Evolutionary conservation across 2,329 filamentous ascomycete genomes (phyloP), one percentile per base, ranked within the genome.

Genomic region (Aspergillus ibericus): DNA sequence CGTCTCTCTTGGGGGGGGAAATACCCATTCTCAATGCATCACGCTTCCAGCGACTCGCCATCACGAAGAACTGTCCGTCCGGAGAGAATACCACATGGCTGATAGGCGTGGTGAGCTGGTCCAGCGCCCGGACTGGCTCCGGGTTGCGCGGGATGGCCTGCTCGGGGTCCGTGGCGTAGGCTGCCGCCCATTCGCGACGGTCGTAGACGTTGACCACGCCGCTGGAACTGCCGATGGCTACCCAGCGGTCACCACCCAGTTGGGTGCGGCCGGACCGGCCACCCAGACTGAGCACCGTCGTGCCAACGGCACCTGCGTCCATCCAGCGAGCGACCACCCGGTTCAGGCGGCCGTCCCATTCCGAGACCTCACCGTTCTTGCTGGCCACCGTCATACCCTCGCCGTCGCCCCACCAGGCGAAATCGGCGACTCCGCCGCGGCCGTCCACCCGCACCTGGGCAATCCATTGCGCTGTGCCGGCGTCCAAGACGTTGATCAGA

Each of bases 201-300:
- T 98, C 92, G 78, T 99, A 99, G 61, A 99, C 83, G 75, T 98
- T 98, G 58, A 96, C 87, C 58, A 99, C 90, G 59, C 95, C 95
- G 61, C 87, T 92, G 63, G 86, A 90, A 59, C 89, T 93, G 10
- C 95, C 95, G 44, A 97, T 81, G 0, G 91, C 92, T 13, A 97
- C 86, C 92, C 93, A 99, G 58, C 91, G 83, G 75, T 96, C 91
- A 4, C 88, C 88, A 25, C 93, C 93, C 4, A 84, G 64, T 44
- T 74, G 68, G 9, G 68, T 62, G 9, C 74, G 72, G 13, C 72
- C 74, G 1, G 72, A 72, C 12, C 69, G 68, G 4, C 78, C 79
- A 44, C 95, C 93, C 3, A 98, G 82, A 2, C 87, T 85, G 55
- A 99, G 80, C 16, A 91, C 89, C 0, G 92, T 96, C 12, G 89